phyloP scores from a whole-genome alignment of 1,284 basidiomycete species.

The Austroboletus rostrupii region DNA sequence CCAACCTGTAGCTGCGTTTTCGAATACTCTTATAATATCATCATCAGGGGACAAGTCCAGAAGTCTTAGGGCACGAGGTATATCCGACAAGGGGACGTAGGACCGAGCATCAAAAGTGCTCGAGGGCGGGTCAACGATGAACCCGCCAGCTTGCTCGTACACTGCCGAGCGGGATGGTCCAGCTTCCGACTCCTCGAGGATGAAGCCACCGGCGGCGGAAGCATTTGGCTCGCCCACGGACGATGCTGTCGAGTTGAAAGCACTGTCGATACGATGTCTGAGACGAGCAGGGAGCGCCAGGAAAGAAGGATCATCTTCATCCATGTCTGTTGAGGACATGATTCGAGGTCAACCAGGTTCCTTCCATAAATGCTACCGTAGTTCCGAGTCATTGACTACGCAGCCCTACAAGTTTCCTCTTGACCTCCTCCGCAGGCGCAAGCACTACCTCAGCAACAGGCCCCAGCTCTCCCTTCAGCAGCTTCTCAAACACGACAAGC shows the following conservation, averaged over 20 bases:
- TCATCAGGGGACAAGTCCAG: slow-evolving; percentile 66
- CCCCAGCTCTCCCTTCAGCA: slow-evolving; percentile 40
- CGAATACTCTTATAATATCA: slow-evolving; percentile 64
- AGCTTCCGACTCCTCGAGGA: slow-evolving; percentile 12
- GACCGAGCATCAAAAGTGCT: slow-evolving; percentile 2
- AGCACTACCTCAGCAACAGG: slow-evolving; percentile 33
- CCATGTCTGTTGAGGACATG: slow-evolving; percentile 12
- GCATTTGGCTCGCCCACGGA: background rate
- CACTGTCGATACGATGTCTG: slow-evolving; percentile 26
- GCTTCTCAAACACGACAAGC: slow-evolving; percentile 43
- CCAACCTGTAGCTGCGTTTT: slow-evolving; percentile 71
- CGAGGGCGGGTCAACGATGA: slow-evolving; percentile 18
- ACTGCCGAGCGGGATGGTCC: slow-evolving; percentile 13
- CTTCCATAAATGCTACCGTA: background rate
- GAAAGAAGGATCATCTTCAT: slow-evolving; percentile 26
- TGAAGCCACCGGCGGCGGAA: slow-evolving; percentile 12
- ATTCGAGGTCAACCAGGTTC: background rate
- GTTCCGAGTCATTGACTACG: slow-evolving; percentile 1
- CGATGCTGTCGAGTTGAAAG: slow-evolving; percentile 20
- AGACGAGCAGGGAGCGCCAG: slow-evolving; percentile 19
- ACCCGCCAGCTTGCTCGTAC: slow-evolving; percentile 24
- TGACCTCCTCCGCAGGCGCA: slow-evolving; percentile 42
- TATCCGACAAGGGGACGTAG: slow-evolving; percentile 48
- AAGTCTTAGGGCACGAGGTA: slow-evolving; percentile 60
- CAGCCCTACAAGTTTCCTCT: slow-evolving; percentile 34